Evolutionary conservation across 2,329 filamentous ascomycete genomes (phyloP).

Genomic region (Arthroderma uncinatum): DNA sequence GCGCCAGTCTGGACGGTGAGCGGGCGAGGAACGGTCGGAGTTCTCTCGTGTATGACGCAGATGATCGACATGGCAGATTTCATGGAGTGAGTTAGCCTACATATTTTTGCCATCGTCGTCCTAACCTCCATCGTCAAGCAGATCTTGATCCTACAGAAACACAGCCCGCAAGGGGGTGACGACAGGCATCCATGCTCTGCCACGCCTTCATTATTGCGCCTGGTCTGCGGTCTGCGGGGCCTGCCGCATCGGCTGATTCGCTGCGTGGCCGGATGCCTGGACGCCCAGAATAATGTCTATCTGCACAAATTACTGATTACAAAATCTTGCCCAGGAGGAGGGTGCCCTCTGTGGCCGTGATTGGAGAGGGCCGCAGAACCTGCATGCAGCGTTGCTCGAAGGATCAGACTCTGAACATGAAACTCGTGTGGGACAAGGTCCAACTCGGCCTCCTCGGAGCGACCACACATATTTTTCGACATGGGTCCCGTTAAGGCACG

Average conservation of each 20-base stretch:
- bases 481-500: constrained; percentile 1
- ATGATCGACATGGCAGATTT: neutral
- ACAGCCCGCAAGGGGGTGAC: constrained; percentile 1
- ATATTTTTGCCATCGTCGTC: neutral
- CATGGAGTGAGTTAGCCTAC: neutral
- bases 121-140: neutral
- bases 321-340: neutral
- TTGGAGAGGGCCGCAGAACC: constrained; percentile 1
- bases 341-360: neutral
- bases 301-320: constrained; percentile 3
- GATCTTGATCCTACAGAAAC: constrained; percentile 4
- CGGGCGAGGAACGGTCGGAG: neutral
- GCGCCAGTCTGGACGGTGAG: neutral
- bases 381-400: neutral
- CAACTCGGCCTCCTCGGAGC: constrained; percentile 6
- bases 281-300: neutral
- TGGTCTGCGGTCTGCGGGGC: constrained; percentile 3
- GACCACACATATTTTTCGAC: neutral
- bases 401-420: constrained; percentile 4
- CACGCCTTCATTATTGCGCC: constrained; percentile 4
- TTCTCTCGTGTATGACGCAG: neutral
- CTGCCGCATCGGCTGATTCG: neutral
- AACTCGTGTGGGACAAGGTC: constrained; percentile 6
- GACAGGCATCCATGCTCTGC: constrained; percentile 3
- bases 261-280: neutral